Base-by-base conservation (phyloP, 1,284 basidiomycete genomes). In the Testicularia cyperi region DNA sequence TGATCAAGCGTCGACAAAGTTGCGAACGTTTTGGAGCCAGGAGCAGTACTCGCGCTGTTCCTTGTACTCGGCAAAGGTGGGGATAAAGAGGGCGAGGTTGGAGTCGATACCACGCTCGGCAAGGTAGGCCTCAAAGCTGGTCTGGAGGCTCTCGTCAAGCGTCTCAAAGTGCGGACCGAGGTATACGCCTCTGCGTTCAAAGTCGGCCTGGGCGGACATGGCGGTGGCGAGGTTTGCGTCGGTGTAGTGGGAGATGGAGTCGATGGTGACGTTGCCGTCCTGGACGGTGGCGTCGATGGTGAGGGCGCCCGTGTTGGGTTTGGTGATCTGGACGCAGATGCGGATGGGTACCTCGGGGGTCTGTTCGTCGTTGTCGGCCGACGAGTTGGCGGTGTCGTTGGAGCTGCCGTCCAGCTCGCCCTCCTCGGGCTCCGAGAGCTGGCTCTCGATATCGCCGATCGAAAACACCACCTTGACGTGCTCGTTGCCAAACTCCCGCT, bases 81-180 rank as follows among this genome's bases (percentile, higher is more conserved):
- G 74, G 27, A 77, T 70, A 48, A 77, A 75, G 32, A 79, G 58
- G 60, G 80, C 90, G 37, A 94, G 80, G 28, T 78, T 80, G 67
- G 90, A 87, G 75, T 90, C 85, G 68, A 98, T 82, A 10, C 90
- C 92, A 47, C 94, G 85, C 80, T 94, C 90, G 56, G 83, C 82
- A 41, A 94, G 80, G 82, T 81, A 94, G 71, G 82, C 81, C 72
- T 89, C 86, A 72, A 94, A 90, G 74, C 88, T 86, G 53, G 87
- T 85, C 80, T 97, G 94, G 9, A 98, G 84, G 6, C 78, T 77
- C 24, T 87, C 82, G 75, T 97, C 94, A 35, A 97, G 84, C 40
- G 91, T 89, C 54, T 94, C 90, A 73, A 96, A 97, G 80, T 86
- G 84, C 43, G 92, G 92, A 3, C 92, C 92, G 75, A 95, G 85